Evolutionary conservation across 257 asterid species (phyloP).

Genomic region (Penstemon barbatus): DNA sequence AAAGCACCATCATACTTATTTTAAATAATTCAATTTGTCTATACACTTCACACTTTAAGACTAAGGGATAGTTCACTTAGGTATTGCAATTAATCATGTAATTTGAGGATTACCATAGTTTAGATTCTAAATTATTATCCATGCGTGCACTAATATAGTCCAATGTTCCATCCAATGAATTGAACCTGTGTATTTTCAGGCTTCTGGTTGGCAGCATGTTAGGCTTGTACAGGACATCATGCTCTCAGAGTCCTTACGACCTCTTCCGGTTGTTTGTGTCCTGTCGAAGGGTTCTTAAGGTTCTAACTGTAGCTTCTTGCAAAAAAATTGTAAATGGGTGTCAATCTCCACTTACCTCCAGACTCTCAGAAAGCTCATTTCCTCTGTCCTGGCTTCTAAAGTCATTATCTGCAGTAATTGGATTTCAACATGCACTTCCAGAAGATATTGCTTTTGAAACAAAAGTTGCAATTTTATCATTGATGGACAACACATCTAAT

Average conservation of each 20-base stretch:
- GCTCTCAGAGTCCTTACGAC: slow-evolving; percentile 40
- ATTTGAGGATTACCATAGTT: neutral
- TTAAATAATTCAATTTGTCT: slow-evolving; percentile 17
- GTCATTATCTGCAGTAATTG: slow-evolving; percentile 59
- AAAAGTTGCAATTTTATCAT: slow-evolving; percentile 44
- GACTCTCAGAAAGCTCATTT: slow-evolving; percentile 38
- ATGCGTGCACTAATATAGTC: slow-evolving; percentile 13
- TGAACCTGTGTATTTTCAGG: slow-evolving; percentile 54
- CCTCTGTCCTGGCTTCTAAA: slow-evolving; percentile 73
- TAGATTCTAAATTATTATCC: neutral
- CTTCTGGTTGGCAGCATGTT: slow-evolving; percentile 66
- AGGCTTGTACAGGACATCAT: slow-evolving; percentile 32
- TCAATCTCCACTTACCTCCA: slow-evolving; percentile 38
- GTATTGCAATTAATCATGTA: slow-evolving; percentile 1
- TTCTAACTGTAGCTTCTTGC: slow-evolving; percentile 50
- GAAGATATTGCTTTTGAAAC: slow-evolving; percentile 45
- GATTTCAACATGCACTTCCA: slow-evolving; percentile 44
- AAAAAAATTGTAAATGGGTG: slow-evolving; percentile 42
- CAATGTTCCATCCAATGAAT: slow-evolving; percentile 20
- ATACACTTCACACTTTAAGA: slow-evolving; percentile 3
- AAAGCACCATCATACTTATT: slow-evolving; percentile 5
- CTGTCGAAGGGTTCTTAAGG: slow-evolving; percentile 76
- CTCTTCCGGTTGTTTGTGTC: slow-evolving; percentile 62
- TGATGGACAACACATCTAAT: slow-evolving; percentile 71
- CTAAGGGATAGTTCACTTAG: slow-evolving; percentile 16